Evolutionary conservation across 495 filamentous ascomycete genomes (phyloP).

Genomic region (Penicillium angulare): DNA sequence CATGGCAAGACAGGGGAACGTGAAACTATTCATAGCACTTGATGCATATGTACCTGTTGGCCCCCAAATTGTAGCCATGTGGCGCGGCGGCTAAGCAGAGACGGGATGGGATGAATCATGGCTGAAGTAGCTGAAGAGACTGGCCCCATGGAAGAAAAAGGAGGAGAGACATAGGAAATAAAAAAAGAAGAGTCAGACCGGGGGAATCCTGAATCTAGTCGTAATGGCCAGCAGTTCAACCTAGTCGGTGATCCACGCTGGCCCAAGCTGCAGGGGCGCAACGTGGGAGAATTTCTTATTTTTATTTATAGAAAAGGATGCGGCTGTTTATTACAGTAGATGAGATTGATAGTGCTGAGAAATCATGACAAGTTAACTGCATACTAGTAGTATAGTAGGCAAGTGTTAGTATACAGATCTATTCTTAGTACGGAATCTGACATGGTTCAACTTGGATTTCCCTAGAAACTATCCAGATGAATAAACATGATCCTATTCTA

Average conservation of each 20-base stretch:
- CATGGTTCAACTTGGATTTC: too few species aligned
- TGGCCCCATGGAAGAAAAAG: neutral
- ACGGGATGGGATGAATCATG: neutral
- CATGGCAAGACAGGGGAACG: neutral
- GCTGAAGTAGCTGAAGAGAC: neutral
- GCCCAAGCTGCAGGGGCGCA: conserved; percentile 15
- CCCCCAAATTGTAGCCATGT: neutral
- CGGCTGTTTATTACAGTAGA: conserved; percentile 2
- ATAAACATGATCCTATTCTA: too few species aligned
- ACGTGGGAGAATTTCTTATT: conserved; percentile 27
- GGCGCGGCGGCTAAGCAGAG: neutral
- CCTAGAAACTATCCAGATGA: too few species aligned
- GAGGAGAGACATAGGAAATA: neutral
- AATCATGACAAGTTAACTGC: neutral
- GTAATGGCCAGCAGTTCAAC: too few species aligned
- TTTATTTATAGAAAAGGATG: conserved; percentile 14
- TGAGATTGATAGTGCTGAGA: too few species aligned
- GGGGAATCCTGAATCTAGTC: too few species aligned
- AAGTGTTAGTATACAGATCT: too few species aligned
- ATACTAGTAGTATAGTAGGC: too few species aligned
- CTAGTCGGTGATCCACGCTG: neutral
- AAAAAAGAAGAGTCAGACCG: neutral
- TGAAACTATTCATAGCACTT: neutral
- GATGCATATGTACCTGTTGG: neutral
- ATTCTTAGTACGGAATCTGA: too few species aligned